Base-by-base conservation (phyloP, 192 early-diverging fungal species). In the Phlyctochytrium bullatum region DNA sequence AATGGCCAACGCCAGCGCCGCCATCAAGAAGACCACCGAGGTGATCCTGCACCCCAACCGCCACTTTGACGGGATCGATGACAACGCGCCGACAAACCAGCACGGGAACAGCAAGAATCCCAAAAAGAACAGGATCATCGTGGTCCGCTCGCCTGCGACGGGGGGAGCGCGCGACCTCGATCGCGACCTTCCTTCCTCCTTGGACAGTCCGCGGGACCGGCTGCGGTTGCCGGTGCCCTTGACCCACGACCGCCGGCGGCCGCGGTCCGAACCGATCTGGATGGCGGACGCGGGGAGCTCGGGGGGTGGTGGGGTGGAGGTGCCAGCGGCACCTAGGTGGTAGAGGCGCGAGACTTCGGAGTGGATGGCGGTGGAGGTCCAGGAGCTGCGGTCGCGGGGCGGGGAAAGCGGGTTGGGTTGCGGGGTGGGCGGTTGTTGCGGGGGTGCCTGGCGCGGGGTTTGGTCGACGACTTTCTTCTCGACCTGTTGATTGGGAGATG, bases 361-460 rank as follows among this genome's bases (percentile, higher is more conserved):
- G 52, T 73, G 72, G 17, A 73, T 73, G n/a, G 72, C 72, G 31
- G 72, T 73, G n/a, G 32, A 36, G 50, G 72, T 73, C 72, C 72
- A 73, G 58, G 65, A 68, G 20, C 35, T 29, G 4, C 54, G 16
- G 54, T 57, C 54, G 12, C 54, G 28, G 65, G 60, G 23, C 57
- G 34, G n/a, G 27, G 12, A 4, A 10, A 33, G 63, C 6, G 34
- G 34, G 34, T 52, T n/a, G 2, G 34, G 66, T 16, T 23, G 35
- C 72, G 57, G 14, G 47, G 27, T 2, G 16, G 3, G 53, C 32
- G 31, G 31, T 54, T 20, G 24, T 29, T 31, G 40, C 24, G 62
- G 17, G 20, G 47, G 54, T 36, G 53, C 16, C 17, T 31, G 69
- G 2, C 27, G 51, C 17, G 64, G 23, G 30, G 52, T 32, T 20